Evolutionary conservation across 1,284 basidiomycete species (phyloP).

Genomic region (Trametes sp.): DNA sequence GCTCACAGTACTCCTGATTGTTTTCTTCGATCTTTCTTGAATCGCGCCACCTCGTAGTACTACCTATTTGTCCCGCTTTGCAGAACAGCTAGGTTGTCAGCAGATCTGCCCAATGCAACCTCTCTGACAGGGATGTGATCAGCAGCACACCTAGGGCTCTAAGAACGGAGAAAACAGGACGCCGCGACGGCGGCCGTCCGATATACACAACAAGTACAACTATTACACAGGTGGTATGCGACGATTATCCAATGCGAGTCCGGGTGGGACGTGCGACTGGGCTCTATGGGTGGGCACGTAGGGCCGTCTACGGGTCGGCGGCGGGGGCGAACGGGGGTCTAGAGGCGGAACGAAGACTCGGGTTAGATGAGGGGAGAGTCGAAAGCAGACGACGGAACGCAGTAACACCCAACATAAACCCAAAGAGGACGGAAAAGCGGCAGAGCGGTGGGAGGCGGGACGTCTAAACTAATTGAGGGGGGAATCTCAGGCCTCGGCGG

Average conservation of each 20-base stretch:
- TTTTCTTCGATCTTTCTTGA: too few species aligned
- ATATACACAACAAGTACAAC: neutral
- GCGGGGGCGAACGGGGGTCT: neutral
- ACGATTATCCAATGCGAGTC: constrained; percentile 10
- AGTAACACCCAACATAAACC: constrained; percentile 11
- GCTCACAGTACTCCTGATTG: too few species aligned
- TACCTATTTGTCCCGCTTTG: too few species aligned
- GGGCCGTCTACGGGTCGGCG: constrained; percentile 4
- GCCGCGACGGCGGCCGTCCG: neutral
- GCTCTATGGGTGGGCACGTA: constrained; percentile 10
- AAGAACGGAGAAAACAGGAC: neutral
- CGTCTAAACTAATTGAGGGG: constrained; percentile 6
- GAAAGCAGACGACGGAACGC: constrained; percentile 9
- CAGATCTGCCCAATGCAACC: too few species aligned
- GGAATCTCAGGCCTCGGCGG: constrained; percentile 2
- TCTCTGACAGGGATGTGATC: too few species aligned
- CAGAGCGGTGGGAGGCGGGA: neutral
- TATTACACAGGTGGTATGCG: constrained; percentile 13
- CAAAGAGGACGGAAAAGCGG: neutral
- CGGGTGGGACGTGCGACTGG: neutral
- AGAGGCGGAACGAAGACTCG: neutral
- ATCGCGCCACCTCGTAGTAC: too few species aligned
- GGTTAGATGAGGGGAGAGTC: neutral
- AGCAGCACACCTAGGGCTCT: too few species aligned
- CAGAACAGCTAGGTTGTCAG: too few species aligned